These are phyloP conservation scores for Ophiobolus disseminans DNA, from an alignment of 2,329 filamentous ascomycete genomes.

Conservation along the genomic window DNA sequence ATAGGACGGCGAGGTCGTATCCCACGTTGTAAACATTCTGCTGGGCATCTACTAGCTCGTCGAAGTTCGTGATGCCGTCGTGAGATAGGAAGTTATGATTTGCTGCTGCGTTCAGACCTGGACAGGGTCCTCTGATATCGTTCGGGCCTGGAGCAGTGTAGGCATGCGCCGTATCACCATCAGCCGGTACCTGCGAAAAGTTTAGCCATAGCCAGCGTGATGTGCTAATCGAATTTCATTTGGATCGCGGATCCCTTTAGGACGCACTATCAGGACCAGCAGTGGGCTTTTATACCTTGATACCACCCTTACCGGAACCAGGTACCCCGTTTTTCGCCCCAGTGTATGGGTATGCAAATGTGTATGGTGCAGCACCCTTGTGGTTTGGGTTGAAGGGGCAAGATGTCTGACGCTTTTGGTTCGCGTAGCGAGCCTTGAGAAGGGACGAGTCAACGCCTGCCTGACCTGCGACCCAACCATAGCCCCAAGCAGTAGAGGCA, in stretches of 20 bases:
- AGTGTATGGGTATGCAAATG: conserved; percentile 48
- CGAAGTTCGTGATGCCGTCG: conserved; percentile 53
- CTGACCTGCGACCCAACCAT: conserved; percentile 27
- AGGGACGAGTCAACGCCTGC: conserved; percentile 28
- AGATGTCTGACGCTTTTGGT: conserved; percentile 19
- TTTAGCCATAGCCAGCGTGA: neutral
- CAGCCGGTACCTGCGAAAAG: conserved; percentile 43
- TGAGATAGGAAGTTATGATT: conserved; percentile 52
- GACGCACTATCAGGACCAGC: too few relatives aligned
- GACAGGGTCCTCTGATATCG: conserved; percentile 46
- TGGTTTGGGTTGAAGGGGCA: conserved; percentile 36
- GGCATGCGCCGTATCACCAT: conserved; percentile 46
- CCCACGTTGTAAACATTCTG: conserved; percentile 57
- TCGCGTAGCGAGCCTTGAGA: conserved; percentile 13
- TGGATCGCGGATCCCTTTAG: too few relatives aligned
- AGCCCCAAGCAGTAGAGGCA: conserved; percentile 21
- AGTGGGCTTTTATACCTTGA: conserved; percentile 39
- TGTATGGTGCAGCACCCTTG: conserved; percentile 27
- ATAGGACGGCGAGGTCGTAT: conserved; percentile 51
- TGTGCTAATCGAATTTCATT: too few relatives aligned
- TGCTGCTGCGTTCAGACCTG: conserved; percentile 53
- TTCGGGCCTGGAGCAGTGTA: conserved; percentile 26
- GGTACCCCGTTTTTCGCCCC: conserved; percentile 51
- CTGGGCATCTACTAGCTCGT: conserved; percentile 55
- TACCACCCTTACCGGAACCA: conserved; percentile 54